A percentile compares a stretch with the other conserved stretches of the same genome.
phyloP scores from a whole-genome alignment of 2,329 filamentous ascomycete genomes.

The Fusarium sacchari region DNA sequence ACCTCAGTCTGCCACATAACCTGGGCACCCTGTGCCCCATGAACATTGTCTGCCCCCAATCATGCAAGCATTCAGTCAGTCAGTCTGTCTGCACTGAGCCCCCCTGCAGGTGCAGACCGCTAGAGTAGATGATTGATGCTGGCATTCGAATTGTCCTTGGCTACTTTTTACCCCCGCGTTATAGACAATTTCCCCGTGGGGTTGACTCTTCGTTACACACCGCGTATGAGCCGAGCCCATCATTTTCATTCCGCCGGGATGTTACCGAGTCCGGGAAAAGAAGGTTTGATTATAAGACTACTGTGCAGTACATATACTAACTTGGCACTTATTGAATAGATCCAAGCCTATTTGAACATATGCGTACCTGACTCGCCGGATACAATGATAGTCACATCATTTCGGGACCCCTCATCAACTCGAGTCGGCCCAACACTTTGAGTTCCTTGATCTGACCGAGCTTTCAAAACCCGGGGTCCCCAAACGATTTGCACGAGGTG shows the following conservation, averaged over 20 bases:
- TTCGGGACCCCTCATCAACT: background rate
- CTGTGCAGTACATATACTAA: background rate
- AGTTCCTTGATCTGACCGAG: background rate
- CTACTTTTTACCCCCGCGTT: slow-evolving; percentile 24
- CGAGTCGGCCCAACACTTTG: slow-evolving; percentile 1
- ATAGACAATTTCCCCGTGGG: slow-evolving; percentile 32
- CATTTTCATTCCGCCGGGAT: slow-evolving; percentile 20
- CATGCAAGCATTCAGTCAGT: slow-evolving; percentile 2
- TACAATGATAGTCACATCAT: background rate
- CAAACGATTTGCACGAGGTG: slow-evolving; percentile 19
- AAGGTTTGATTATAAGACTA: slow-evolving; percentile 13
- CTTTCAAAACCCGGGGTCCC: background rate
- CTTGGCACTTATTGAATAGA: background rate
- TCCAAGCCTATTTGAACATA: background rate
- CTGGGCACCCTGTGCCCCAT: background rate
- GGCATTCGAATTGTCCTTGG: slow-evolving; percentile 18
- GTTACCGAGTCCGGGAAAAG: slow-evolving; percentile 11
- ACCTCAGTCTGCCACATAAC: background rate
- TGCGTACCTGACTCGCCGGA: slow-evolving; percentile 9
- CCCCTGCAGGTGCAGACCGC: slow-evolving; percentile 27
- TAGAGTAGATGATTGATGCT: slow-evolving; percentile 11
- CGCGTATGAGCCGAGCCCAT: slow-evolving; percentile 33
- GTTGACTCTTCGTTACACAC: slow-evolving; percentile 8
- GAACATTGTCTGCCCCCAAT: background rate
- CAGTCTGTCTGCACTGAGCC: background rate